These are phyloP conservation scores for Phaeoacremonium minimum DNA, from an alignment of 2,329 filamentous ascomycete genomes.

Conservation along the genomic window DNA sequence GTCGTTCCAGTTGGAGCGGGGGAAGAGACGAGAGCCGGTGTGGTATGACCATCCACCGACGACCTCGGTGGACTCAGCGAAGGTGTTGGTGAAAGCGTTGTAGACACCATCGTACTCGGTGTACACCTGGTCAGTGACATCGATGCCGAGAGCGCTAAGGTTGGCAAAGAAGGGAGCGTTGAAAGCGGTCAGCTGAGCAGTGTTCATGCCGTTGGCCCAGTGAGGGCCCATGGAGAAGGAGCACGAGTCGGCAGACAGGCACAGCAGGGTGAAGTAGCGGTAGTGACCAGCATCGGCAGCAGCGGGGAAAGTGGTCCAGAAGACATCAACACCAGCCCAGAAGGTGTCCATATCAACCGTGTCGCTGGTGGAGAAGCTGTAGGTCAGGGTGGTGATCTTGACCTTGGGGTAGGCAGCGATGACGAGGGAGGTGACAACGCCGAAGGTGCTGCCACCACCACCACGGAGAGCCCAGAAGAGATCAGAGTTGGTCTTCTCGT, in stretches of 20 bases:
- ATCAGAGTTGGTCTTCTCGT: slow-evolving; percentile 32
- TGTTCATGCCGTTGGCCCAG: slow-evolving; percentile 14
- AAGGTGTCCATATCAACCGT: slow-evolving; percentile 37
- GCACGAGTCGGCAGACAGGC: slow-evolving; percentile 11
- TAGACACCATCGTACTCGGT: slow-evolving; percentile 33
- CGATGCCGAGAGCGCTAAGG: slow-evolving; percentile 16
- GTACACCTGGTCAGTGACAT: slow-evolving; percentile 11
- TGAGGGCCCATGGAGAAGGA: slow-evolving; percentile 19
- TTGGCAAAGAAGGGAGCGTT: slow-evolving; percentile 17
- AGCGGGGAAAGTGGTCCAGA: slow-evolving; percentile 19
- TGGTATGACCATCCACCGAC: slow-evolving; percentile 22
- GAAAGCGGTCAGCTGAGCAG: slow-evolving; percentile 13
- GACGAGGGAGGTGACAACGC: slow-evolving; percentile 25
- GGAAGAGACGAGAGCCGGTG: slow-evolving; percentile 18
- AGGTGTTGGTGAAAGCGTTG: slow-evolving; percentile 38
- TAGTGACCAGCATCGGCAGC: slow-evolving; percentile 22
- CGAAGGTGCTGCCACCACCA: slow-evolving; percentile 34
- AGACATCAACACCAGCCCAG: slow-evolving; percentile 22
- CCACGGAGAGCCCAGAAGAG: slow-evolving; percentile 47
- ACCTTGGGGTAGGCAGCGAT: slow-evolving; percentile 16
- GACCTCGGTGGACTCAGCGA: slow-evolving; percentile 30
- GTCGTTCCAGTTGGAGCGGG: slow-evolving; percentile 19
- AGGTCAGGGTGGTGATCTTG: slow-evolving; percentile 16
- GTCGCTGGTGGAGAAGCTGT: slow-evolving; percentile 33
- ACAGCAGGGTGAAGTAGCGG: slow-evolving; percentile 21